phyloP scores from a whole-genome alignment of 1,284 basidiomycete species.

The Malassezia nana region DNA sequence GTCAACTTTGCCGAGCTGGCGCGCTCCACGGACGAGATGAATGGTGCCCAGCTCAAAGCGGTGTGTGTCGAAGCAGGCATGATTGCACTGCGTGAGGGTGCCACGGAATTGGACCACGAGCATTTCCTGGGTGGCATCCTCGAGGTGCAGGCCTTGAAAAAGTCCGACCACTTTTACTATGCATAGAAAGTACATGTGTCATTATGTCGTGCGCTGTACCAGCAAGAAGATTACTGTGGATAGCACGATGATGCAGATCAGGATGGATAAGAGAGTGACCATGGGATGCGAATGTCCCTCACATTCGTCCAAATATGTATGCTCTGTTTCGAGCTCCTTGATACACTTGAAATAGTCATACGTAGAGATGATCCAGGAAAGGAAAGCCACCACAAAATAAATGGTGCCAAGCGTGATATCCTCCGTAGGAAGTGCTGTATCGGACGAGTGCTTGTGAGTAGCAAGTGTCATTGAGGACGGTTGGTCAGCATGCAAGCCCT shows the following conservation, averaged over 20 bases:
- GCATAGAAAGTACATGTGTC: constrained; percentile 6
- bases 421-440: background rate
- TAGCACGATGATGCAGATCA: constrained; percentile 9
- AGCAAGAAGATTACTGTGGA: constrained; percentile 14
- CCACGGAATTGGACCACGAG: constrained; percentile 53
- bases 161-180: constrained; percentile 46
- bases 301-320: constrained; percentile 16
- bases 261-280: constrained; percentile 1
- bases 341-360: constrained; percentile 13
- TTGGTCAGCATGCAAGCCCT: background rate
- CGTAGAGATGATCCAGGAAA: constrained; percentile 2
- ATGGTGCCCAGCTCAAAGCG: constrained; percentile 55
- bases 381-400: constrained; percentile 4
- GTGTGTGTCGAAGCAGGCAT: constrained; percentile 88
- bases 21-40: constrained; percentile 66
- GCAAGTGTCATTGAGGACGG: background rate
- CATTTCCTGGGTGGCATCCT: constrained; percentile 47
- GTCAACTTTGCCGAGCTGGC: constrained; percentile 70
- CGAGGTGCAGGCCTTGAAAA: constrained; percentile 48
- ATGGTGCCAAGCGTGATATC: constrained; percentile 3
- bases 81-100: constrained; percentile 90
- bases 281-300: constrained; percentile 13
- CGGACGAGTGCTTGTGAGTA: background rate
- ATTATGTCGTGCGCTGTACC: constrained; percentile 9
- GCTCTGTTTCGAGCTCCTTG: constrained; percentile 9